phyloP scores from a whole-genome alignment of 805 yeast species.

The Sporopachydermia lactativora region DNA sequence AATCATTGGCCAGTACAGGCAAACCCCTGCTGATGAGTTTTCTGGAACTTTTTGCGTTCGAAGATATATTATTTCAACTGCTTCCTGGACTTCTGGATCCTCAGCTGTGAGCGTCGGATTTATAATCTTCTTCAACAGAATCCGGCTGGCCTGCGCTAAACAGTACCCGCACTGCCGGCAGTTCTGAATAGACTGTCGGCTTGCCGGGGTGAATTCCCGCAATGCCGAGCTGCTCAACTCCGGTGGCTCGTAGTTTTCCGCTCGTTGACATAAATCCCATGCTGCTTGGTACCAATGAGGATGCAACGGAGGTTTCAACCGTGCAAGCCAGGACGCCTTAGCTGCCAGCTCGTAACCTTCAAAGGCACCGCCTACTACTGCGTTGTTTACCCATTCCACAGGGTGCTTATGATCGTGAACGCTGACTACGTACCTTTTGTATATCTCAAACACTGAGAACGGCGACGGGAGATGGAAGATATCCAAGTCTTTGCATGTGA shows the following conservation, averaged over 20 bases:
- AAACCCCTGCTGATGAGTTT: neutral
- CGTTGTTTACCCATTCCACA: conserved; percentile 24
- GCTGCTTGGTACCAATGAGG: neutral
- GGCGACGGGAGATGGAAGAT: conserved; percentile 22
- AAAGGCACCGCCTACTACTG: conserved; percentile 21
- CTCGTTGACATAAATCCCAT: conserved; percentile 1
- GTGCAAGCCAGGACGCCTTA: conserved; percentile 22
- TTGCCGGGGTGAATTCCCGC: neutral
- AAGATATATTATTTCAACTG: neutral
- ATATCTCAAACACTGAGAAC: conserved; percentile 16
- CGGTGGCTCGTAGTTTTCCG: neutral
- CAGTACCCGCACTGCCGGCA: neutral
- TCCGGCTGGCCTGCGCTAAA: neutral
- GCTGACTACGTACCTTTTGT: conserved; percentile 13
- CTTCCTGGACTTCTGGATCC: neutral
- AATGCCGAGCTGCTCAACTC: neutral
- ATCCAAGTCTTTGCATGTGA: conserved; percentile 18
- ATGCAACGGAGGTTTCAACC: conserved; percentile 5
- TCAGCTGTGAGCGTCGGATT: neutral
- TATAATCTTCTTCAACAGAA: neutral
- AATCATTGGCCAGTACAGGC: conserved; percentile 1
- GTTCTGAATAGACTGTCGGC: neutral
- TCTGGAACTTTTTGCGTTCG: neutral
- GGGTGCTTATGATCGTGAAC: conserved; percentile 13
- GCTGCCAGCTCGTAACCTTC: conserved; percentile 20